These are phyloP conservation scores for Aspergillus puulaauensis DNA, from an alignment of 2,329 filamentous ascomycete genomes.

Conservation along the genomic window DNA sequence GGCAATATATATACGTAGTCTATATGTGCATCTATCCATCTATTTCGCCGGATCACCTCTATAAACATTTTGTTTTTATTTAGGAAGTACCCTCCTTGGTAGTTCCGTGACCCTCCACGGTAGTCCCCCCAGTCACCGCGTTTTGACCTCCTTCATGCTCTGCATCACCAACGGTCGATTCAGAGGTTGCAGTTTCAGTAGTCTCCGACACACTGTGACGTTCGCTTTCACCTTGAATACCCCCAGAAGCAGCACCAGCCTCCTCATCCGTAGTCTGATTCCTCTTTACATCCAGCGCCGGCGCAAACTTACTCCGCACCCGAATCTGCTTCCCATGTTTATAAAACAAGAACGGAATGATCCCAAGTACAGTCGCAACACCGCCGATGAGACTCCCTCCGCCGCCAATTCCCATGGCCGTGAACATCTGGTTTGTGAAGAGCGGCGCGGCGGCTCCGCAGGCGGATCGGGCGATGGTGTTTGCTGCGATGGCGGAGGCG, in stretches of 20 bases:
- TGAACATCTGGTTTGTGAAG: conserved; percentile 43
- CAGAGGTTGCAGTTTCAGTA: too few species aligned
- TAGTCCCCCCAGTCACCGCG: too few species aligned
- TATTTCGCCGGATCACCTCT: too few species aligned
- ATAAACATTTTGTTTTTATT: too few species aligned
- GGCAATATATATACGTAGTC: too few species aligned
- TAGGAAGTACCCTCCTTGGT: too few species aligned
- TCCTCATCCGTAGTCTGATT: background rate
- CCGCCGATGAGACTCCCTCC: conserved; percentile 39
- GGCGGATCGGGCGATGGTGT: conserved; percentile 41
- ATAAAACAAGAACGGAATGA: conserved; percentile 41
- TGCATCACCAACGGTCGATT: background rate
- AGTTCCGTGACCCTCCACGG: too few species aligned
- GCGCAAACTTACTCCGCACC: conserved; percentile 36
- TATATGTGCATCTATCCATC: too few species aligned
- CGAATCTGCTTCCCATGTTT: conserved; percentile 35
- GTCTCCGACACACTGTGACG: too few species aligned
- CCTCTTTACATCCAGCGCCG: background rate
- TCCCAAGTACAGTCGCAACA: conserved; percentile 29
- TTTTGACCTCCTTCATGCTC: background rate
- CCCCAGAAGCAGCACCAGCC: background rate
- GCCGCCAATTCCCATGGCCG: conserved; percentile 42
- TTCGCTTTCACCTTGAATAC: background rate
- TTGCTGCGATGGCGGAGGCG: conserved; percentile 38
- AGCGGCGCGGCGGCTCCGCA: conserved; percentile 45